Conservation (phyloP, 129 eudicot genomes). For the Scalesia atractyloides region DNA sequence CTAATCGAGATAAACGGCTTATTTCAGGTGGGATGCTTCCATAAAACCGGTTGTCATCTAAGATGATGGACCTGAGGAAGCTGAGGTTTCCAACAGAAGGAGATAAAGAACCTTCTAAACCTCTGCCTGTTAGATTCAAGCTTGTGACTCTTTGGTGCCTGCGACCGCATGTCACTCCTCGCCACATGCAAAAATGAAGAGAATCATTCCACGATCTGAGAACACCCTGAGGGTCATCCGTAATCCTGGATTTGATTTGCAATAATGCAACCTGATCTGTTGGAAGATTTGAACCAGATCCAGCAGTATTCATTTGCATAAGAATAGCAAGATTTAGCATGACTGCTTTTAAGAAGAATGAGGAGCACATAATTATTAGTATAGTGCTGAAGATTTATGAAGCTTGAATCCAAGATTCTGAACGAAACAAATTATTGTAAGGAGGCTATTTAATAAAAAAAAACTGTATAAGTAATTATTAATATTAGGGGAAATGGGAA, state of each 20-base stretch:
- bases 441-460: too few species aligned
- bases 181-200: slow-evolving; percentile 25
- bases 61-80: slow-evolving; percentile 7
- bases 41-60: slow-evolving; percentile 10
- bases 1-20: slow-evolving; percentile 11
- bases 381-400: too few species aligned
- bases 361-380: too few species aligned
- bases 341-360: background rate
- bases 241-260: background rate
- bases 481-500: background rate
- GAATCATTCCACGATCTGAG: slow-evolving; percentile 25
- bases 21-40: slow-evolving; percentile 26
- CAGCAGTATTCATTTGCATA: background rate
- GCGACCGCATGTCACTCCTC: slow-evolving; percentile 24
- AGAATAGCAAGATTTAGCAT: background rate
- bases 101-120: slow-evolving; percentile 32
- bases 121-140: background rate
- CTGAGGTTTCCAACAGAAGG: slow-evolving; percentile 29
- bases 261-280: background rate
- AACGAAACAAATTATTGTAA: too few species aligned
- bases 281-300: background rate
- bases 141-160: slow-evolving; percentile 30
- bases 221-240: background rate
- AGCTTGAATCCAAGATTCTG: background rate
- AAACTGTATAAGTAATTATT: too few species aligned